Percentiles rank a stretch among this genome's conserved stretches.
phyloP scores from a whole-genome alignment of 1,139 yeast species.

The Candida dubliniensis region DNA sequence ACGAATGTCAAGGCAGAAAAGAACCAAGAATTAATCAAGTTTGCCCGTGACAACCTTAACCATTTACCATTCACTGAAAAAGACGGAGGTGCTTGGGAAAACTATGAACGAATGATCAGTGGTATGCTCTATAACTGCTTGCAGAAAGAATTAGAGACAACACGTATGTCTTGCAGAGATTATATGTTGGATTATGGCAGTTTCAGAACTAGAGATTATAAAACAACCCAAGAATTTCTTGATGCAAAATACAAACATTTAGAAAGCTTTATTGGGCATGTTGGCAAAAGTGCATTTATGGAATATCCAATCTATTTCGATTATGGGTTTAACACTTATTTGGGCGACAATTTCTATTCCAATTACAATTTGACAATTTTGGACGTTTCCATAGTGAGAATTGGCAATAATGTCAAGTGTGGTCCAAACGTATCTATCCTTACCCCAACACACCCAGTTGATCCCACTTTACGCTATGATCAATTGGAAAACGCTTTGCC shows the following conservation, averaged over 20 bases:
- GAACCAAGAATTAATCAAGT: constrained; percentile 38
- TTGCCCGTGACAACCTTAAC: constrained; percentile 40
- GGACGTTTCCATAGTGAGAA: constrained; percentile 60
- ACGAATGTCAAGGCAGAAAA: constrained; percentile 20
- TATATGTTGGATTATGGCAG: constrained; percentile 33
- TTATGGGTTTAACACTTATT: constrained; percentile 53
- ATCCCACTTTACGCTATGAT: constrained; percentile 44
- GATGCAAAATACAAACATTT: constrained; percentile 40
- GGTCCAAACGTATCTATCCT: constrained; percentile 65
- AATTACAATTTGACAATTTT: constrained; percentile 58
- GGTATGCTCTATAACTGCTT: constrained; percentile 17
- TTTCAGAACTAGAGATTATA: constrained; percentile 40
- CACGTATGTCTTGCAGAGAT: constrained; percentile 15
- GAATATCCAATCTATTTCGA: constrained; percentile 60
- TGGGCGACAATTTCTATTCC: constrained; percentile 53
- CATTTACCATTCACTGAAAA: constrained; percentile 39
- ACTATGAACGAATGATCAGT: constrained; percentile 42
- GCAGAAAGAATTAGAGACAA: constrained; percentile 11
- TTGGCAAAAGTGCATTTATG: constrained; percentile 38
- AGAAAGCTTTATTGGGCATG: constrained; percentile 44
- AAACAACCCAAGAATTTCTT: constrained; percentile 18
- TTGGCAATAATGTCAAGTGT: constrained; percentile 59
- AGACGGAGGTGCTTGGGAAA: constrained; percentile 19
- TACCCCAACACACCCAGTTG: constrained; percentile 66
- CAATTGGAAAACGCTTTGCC: constrained; percentile 56